Conservation (phyloP, 352 stramenopile genomes). For the Phytophthora hybrid region DNA sequence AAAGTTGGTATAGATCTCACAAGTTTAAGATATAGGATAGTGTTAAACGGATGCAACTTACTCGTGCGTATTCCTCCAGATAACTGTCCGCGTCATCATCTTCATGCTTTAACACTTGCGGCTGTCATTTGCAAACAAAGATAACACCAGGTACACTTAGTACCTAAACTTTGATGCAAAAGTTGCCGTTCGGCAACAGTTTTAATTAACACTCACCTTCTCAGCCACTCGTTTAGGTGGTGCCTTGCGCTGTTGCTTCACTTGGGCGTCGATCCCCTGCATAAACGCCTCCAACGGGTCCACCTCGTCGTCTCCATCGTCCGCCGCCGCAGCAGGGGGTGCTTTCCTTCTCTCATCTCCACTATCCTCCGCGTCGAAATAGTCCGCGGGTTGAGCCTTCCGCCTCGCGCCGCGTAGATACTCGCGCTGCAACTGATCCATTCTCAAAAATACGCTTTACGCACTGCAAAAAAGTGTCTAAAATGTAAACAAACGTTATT, state of each 20-base stretch:
- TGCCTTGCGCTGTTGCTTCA: conserved; percentile 48
- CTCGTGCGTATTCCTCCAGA: conserved; percentile 41
- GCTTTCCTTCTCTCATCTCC: conserved; percentile 26
- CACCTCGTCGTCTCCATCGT: conserved; percentile 58
- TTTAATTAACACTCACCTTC: conserved; percentile 39
- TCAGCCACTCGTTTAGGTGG: conserved; percentile 33
- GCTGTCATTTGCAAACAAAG: conserved; percentile 17
- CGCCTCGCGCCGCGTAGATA: conserved; percentile 70
- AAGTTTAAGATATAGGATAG: not conserved
- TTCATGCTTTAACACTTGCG: conserved; percentile 45
- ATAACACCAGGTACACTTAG: not conserved
- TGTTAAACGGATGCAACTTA: conserved; percentile 20
- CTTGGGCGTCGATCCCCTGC: conserved; percentile 80
- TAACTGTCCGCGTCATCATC: conserved; percentile 46
- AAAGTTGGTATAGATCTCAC: not conserved
- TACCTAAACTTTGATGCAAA: not conserved
- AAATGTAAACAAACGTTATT: conserved; percentile 6
- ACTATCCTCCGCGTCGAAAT: conserved; percentile 79
- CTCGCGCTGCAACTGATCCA: conserved; percentile 57
- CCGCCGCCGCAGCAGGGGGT: not conserved
- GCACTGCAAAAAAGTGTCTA: conserved; percentile 1
- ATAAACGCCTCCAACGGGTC: conserved; percentile 90
- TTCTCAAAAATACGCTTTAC: conserved; percentile 23
- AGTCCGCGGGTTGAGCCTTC: conserved; percentile 55
- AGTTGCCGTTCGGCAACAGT: not conserved